Evolutionary conservation across 2,329 filamentous ascomycete species (phyloP).

Genomic region (Ophiostoma tasmaniense): DNA sequence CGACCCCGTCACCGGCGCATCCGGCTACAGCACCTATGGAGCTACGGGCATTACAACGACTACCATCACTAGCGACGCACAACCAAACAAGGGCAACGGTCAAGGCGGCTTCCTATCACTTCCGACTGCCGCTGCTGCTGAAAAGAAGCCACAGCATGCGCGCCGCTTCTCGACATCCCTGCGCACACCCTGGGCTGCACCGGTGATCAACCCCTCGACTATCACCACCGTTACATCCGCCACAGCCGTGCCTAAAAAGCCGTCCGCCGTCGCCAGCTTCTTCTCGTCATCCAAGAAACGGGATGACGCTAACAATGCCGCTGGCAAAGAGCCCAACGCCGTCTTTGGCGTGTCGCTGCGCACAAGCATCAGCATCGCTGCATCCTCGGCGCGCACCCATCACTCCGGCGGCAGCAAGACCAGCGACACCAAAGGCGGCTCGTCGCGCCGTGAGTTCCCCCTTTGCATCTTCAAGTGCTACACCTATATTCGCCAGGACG

Average conservation of each 20-base stretch:
- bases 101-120: not conserved
- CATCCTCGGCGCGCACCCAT: conserved; percentile 32
- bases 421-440: not conserved
- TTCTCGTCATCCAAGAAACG: not conserved
- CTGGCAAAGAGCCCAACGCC: conserved; percentile 22
- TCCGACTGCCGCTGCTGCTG: not conserved
- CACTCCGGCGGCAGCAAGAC: conserved; percentile 29
- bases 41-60: not conserved
- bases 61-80: not conserved
- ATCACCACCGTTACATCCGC: not conserved
- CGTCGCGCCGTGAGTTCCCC: conserved; percentile 32
- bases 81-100: not conserved
- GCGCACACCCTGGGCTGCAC: conserved; percentile 23
- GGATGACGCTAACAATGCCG: not conserved
- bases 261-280: not conserved
- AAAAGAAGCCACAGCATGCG: conserved; percentile 7
- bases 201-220: not conserved
- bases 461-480: conserved; percentile 35
- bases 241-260: not conserved
- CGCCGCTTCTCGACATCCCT: conserved; percentile 27
- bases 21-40: not conserved
- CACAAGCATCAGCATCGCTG: conserved; percentile 34
- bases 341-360: conserved; percentile 35
- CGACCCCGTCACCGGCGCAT: not conserved
- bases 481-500: conserved; percentile 30